Evolutionary conservation across 2,329 filamentous ascomycete species (phyloP).

Genomic region (Conoideocrella luteorostrata): DNA sequence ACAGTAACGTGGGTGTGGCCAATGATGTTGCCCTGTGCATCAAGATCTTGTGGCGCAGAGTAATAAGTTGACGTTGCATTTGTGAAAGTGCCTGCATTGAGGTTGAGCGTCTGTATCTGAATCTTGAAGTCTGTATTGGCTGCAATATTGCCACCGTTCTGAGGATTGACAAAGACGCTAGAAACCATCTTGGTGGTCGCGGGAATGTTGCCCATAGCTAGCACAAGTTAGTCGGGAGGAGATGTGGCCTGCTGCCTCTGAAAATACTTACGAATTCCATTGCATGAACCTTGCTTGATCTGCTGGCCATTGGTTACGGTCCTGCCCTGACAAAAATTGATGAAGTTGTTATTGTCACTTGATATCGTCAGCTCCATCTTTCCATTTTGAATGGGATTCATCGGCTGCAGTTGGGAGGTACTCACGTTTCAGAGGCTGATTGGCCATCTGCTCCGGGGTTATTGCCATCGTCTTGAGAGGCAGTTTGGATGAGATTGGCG

Average conservation of each 20-base stretch:
- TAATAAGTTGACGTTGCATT: conserved; percentile 57
- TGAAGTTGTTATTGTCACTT: conserved; percentile 54
- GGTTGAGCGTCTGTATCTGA: conserved; percentile 44
- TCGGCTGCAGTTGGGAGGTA: no score
- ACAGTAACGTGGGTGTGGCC: conserved; percentile 56
- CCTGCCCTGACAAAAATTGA: conserved; percentile 53
- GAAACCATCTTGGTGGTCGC: conserved; percentile 51
- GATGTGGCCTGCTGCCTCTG: neutral
- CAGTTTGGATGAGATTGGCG: conserved; percentile 40
- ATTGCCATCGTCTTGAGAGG: conserved; percentile 43
- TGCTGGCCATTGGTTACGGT: conserved; percentile 56
- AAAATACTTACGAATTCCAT: conserved; percentile 45
- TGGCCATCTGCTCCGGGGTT: conserved; percentile 39
- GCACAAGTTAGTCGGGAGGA: neutral
- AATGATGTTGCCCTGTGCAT: conserved; percentile 42
- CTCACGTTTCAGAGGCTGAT: conserved; percentile 46
- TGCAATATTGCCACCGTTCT: conserved; percentile 41
- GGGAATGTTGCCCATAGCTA: conserved; percentile 56
- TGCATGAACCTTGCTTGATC: conserved; percentile 53
- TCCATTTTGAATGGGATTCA: neutral
- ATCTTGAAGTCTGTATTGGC: conserved; percentile 47
- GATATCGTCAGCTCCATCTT: neutral
- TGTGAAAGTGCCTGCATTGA: conserved; percentile 53
- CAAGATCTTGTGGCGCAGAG: conserved; percentile 49
- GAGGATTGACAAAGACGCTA: conserved; percentile 45